Conservation (phyloP, 495 filamentous ascomycete species). For the Alectoria sarmentosa region DNA sequence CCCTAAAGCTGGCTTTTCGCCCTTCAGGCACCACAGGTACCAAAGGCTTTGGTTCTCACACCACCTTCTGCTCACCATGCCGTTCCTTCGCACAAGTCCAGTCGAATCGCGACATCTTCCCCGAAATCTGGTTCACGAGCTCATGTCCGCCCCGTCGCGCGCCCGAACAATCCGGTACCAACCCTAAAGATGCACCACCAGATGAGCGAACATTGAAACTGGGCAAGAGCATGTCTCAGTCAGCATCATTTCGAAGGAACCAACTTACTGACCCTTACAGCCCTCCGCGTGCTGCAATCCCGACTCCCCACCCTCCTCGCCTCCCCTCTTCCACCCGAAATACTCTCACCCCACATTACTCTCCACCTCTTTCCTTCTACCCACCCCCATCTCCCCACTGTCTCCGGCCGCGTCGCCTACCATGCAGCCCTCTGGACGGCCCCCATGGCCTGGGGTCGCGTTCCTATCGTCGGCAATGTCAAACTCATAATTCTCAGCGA, state of each 20-base stretch:
- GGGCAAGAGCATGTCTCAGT: constrained; percentile 64
- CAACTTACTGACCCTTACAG: constrained; percentile 36
- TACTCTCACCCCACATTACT: constrained; percentile 84
- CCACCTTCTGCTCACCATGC: constrained; percentile 1
- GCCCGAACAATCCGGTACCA: background rate
- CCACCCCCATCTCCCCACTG: constrained; percentile 88
- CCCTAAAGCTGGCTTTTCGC: background rate
- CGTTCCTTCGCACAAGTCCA: constrained; percentile 26
- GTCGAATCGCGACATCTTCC: constrained; percentile 18
- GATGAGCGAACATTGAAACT: constrained; percentile 82
- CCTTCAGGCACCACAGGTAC: background rate
- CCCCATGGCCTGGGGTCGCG: constrained; percentile 87
- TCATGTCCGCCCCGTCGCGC: constrained; percentile 15
- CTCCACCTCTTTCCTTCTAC: constrained; percentile 95
- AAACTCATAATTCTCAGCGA: constrained; percentile 80
- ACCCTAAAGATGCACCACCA: constrained; percentile 32
- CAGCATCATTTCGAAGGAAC: background rate
- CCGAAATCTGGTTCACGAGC: constrained; percentile 29
- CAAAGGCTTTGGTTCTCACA: background rate
- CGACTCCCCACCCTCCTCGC: constrained; percentile 81
- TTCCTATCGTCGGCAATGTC: constrained; percentile 85
- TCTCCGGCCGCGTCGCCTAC: constrained; percentile 83
- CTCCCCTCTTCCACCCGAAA: constrained; percentile 70
- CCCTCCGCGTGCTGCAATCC: constrained; percentile 77
- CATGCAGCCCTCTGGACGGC: constrained; percentile 91